Conservation (phyloP, 108 stramenopile genomes). For the Cyclostephanos tholiformis region DNA sequence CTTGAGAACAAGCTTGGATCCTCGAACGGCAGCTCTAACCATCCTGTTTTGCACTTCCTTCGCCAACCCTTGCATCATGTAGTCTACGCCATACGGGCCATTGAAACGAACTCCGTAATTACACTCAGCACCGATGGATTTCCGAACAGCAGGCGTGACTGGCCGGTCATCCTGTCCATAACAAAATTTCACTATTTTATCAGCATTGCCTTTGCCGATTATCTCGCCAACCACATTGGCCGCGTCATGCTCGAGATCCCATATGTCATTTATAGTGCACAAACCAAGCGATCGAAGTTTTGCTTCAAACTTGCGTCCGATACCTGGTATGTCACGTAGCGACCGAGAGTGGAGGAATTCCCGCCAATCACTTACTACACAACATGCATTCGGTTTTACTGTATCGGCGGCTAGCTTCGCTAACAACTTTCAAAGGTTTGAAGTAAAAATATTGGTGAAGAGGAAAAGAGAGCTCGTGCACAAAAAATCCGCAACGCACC, state of each 20-base stretch:
- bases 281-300: constrained; percentile 67
- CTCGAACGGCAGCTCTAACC: constrained; percentile 62
- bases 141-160: constrained; percentile 73
- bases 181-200: constrained; percentile 73
- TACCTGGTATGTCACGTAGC: constrained; percentile 85
- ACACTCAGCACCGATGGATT: constrained; percentile 94
- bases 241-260: constrained; percentile 71
- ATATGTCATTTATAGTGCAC: constrained; percentile 77
- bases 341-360: constrained; percentile 61
- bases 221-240: constrained; percentile 58
- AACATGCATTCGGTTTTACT: constrained; percentile 87
- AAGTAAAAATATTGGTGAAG: background rate
- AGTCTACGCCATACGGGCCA: constrained; percentile 77
- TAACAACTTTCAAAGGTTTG: constrained; percentile 49
- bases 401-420: constrained; percentile 90
- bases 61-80: constrained; percentile 79
- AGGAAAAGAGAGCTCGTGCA: background rate
- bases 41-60: constrained; percentile 85
- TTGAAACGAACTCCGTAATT: constrained; percentile 94
- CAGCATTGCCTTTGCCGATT: constrained; percentile 71
- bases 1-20: constrained; percentile 81
- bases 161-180: constrained; percentile 85
- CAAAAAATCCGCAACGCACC: constrained; percentile 15
- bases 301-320: constrained; percentile 75
- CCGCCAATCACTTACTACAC: constrained; percentile 67